These are phyloP conservation scores for Eutrema japonicum DNA, from an alignment of 345 rosid genomes.

Conservation along the genomic window DNA sequence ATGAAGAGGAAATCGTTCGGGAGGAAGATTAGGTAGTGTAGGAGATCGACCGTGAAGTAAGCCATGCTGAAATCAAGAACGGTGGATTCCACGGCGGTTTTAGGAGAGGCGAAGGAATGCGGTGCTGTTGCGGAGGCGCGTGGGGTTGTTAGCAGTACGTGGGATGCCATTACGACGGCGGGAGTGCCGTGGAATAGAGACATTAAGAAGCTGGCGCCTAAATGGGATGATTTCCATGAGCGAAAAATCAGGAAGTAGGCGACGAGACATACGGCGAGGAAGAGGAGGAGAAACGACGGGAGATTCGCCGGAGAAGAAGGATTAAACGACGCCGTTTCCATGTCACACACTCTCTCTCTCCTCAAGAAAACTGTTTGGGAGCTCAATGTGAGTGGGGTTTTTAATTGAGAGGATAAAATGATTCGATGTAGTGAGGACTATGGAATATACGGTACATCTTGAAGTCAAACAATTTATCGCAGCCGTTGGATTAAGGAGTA, in stretches of 20 bases:
- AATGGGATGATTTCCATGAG: constrained; percentile 58
- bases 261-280: constrained; percentile 50
- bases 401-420: not conserved
- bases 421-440: constrained; percentile 9
- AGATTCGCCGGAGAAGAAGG: constrained; percentile 34
- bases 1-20: constrained; percentile 76
- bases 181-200: constrained; percentile 84
- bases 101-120: constrained; percentile 55
- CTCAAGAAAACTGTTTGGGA: constrained; percentile 10
- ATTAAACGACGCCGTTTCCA: constrained; percentile 43
- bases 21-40: constrained; percentile 68
- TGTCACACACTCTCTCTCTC: constrained; percentile 5
- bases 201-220: constrained; percentile 79
- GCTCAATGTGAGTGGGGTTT: constrained; percentile 8
- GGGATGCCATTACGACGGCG: constrained; percentile 57
- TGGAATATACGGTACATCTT: constrained; percentile 1
- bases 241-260: constrained; percentile 60
- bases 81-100: constrained; percentile 53
- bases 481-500: constrained; percentile 36
- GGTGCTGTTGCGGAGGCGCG: constrained; percentile 28
- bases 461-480: not conserved
- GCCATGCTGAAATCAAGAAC: constrained; percentile 82
- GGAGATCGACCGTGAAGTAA: constrained; percentile 72
- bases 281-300: constrained; percentile 51
- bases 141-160: constrained; percentile 44